Evolutionary conservation across 495 filamentous ascomycete species (phyloP), one percentile per base, ranked within the genome.

Genomic region (Penicillium soppii): DNA sequence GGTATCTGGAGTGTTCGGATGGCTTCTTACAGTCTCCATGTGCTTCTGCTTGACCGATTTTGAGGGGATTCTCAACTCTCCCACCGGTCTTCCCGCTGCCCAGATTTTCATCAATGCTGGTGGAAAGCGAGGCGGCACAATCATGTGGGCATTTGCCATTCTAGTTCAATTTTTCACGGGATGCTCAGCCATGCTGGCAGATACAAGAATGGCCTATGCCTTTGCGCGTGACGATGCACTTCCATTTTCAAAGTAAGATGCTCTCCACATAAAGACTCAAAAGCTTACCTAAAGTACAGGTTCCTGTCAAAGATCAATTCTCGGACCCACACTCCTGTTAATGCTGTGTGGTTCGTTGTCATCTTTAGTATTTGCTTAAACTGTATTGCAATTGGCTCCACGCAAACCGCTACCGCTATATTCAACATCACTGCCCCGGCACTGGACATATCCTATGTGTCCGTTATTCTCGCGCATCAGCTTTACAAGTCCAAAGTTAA

Each of bases 111-210:
- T 85, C 19, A 86, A 88, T 53, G 84, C 85, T 13, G 85, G 81
- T 7, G 85, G 85, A 4, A 68, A 65, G 47, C 72, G 56, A 9
- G 83, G 83, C 8, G 85, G 82, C 25, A 84, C 81, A 0, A 52
- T 77, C 4, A 89, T 89, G 85, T 85, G 83, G 81, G 80, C 76
- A 47, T 86, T 84, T 52, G 84, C 83, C 16, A 83, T 87, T 46
- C 72, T 88, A 0, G 82, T 89, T 1, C 85, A 88, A 48, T 81
- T 85, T 63, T 88, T 89, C 67, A 88, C 85, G 8, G 84, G 85
- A 8, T 85, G 84, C 46, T 82, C 84, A 12, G 85, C 85, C 7
- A 82, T 88, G 82, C 57, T 89, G 25, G 85, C 84, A 50, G 83
- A 87, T 58, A 86, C 85, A 9, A 69, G 85, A 53, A 89, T 89